phyloP scores from a whole-genome alignment of 2,329 filamentous ascomycete genomes.

The Phialophora expanda region DNA sequence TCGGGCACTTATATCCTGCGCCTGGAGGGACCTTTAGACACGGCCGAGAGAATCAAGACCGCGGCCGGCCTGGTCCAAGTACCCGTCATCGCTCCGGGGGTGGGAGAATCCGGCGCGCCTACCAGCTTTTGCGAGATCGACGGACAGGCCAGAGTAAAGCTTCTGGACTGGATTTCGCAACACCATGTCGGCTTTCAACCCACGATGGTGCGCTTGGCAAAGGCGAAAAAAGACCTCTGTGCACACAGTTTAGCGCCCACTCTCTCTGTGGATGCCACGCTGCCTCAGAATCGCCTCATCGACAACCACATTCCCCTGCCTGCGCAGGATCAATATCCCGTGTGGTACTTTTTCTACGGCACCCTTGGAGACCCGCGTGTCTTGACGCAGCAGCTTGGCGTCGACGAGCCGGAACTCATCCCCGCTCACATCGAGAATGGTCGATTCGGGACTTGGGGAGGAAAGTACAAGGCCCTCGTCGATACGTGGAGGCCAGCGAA shows the following conservation, averaged over 20 bases:
- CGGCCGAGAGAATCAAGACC: background rate
- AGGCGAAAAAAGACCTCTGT: conserved; percentile 42
- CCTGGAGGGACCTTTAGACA: background rate
- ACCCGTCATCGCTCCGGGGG: background rate
- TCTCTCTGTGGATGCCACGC: conserved; percentile 40
- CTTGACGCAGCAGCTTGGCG: conserved; percentile 43
- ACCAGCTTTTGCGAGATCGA: conserved; percentile 40
- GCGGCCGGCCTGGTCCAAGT: background rate
- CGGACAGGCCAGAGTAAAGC: conserved; percentile 23
- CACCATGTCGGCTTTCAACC: conserved; percentile 37
- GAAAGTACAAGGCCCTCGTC: conserved; percentile 50
- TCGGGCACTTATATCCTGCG: background rate
- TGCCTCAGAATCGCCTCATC: conserved; percentile 42
- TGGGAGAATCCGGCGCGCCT: background rate
- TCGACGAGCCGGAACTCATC: conserved; percentile 39
- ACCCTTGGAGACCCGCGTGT: conserved; percentile 44
- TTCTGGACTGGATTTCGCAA: conserved; percentile 34
- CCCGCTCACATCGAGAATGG: conserved; percentile 44
- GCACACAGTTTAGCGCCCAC: conserved; percentile 37
- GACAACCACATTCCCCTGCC: conserved; percentile 24
- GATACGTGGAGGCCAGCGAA: conserved; percentile 37
- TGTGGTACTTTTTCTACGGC: conserved; percentile 55
- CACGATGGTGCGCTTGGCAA: conserved; percentile 40
- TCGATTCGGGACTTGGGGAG: conserved; percentile 45
- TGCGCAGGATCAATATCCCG: conserved; percentile 44